Evolutionary conservation across 805 yeast species (phyloP).

Genomic region (Danielozyma ontarioensis): DNA sequence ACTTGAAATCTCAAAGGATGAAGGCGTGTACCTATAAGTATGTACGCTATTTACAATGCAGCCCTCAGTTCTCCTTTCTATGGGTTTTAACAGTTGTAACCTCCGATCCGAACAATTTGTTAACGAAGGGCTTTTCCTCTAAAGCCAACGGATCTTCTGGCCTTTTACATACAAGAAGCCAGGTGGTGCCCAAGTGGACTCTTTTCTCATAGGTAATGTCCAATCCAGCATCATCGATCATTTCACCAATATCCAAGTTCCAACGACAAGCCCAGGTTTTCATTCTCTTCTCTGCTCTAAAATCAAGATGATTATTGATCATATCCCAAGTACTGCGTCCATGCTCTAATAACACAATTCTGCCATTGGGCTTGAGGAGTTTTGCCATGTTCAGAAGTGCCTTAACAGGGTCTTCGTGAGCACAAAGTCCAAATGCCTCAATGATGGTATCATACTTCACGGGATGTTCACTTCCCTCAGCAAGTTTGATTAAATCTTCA

Average conservation of each 20-base stretch:
- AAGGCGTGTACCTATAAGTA: background rate
- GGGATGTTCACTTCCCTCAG: constrained; percentile 24
- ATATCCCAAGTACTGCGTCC: constrained; percentile 81
- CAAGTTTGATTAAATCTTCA: constrained; percentile 65
- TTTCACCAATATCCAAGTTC: constrained; percentile 90
- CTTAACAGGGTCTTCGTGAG: constrained; percentile 87
- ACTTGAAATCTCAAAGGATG: background rate
- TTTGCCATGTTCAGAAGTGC: constrained; percentile 71
- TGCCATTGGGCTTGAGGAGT: constrained; percentile 83
- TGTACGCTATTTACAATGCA: constrained; percentile 2
- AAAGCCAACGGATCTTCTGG: constrained; percentile 57
- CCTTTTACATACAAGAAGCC: constrained; percentile 73
- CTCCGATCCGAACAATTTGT: constrained; percentile 37
- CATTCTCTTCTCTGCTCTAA: constrained; percentile 76
- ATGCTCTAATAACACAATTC: constrained; percentile 84
- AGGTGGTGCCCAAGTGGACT: constrained; percentile 88
- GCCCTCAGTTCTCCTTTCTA: constrained; percentile 1
- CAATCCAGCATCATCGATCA: constrained; percentile 77
- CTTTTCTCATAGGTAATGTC: constrained; percentile 76
- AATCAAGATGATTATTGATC: constrained; percentile 75
- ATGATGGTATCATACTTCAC: constrained; percentile 84
- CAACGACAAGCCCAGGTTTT: constrained; percentile 96
- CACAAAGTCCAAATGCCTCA: constrained; percentile 94
- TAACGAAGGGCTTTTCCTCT: constrained; percentile 38
- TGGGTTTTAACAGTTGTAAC: constrained; percentile 16